A percentile compares a stretch with the other conserved stretches of the same genome.
phyloP scores from a whole-genome alignment of 129 eudicot species.

The Artemisia tridentata region DNA sequence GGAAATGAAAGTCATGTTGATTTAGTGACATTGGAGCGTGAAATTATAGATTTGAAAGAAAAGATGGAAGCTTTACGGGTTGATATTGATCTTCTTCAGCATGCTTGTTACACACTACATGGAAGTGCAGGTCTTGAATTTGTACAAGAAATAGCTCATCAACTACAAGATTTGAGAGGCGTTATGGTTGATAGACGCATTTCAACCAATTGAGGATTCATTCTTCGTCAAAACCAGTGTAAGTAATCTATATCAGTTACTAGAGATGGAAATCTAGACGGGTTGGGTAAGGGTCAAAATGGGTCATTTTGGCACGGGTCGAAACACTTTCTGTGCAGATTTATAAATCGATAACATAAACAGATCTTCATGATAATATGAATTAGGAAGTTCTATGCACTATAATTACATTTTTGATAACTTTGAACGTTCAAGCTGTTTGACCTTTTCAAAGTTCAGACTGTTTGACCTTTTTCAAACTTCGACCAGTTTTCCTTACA shows the following conservation, averaged over 20 bases:
- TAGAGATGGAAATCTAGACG: neutral
- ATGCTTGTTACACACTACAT: slow-evolving; percentile 48
- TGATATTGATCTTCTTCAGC: slow-evolving; percentile 55
- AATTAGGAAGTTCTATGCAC: neutral
- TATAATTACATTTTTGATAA: neutral
- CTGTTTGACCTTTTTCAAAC: neutral
- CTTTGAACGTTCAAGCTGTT: neutral
- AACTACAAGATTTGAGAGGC: slow-evolving; percentile 59
- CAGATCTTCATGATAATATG: neutral
- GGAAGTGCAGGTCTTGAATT: slow-evolving; percentile 51
- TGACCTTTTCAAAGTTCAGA: neutral
- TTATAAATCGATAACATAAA: neutral
- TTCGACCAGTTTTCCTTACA: no score
- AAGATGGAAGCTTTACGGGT: slow-evolving; percentile 57
- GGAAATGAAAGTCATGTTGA: slow-evolving; percentile 26
- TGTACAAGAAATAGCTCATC: slow-evolving; percentile 55
- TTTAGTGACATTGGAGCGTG: slow-evolving; percentile 36
- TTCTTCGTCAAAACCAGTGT: slow-evolving; percentile 22
- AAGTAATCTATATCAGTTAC: slow-evolving; percentile 6
- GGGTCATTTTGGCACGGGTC: neutral
- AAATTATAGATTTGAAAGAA: slow-evolving; percentile 42
- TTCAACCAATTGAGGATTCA: slow-evolving; percentile 27
- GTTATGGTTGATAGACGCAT: slow-evolving; percentile 35
- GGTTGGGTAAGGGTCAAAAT: neutral
- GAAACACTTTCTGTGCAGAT: neutral